phyloP scores from a whole-genome alignment of 306 rosid genomes.

The Acacia melanoxylon region DNA sequence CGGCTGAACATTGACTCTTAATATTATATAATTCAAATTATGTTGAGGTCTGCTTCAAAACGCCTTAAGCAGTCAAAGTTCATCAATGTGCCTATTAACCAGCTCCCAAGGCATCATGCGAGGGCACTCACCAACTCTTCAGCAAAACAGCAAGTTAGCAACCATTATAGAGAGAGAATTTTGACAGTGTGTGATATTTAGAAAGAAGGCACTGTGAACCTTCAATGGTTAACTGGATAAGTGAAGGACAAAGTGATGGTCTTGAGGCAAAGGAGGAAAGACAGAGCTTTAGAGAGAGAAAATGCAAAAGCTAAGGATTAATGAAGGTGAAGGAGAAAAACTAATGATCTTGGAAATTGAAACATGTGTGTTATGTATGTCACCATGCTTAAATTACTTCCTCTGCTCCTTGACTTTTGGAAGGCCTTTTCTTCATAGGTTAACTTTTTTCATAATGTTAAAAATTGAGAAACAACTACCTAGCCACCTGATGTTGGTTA shows the following conservation, averaged over 20 bases:
- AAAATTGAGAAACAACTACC: not conserved
- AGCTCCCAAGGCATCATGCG: not conserved
- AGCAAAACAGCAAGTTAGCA: not conserved
- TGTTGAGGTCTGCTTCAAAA: not conserved
- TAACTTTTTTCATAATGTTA: not conserved
- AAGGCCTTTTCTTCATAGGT: not conserved
- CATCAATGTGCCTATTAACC: not conserved
- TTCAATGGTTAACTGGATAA: not conserved
- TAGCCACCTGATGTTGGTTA: not conserved
- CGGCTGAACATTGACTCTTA: not conserved
- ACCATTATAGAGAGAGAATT: not conserved
- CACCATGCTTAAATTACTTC: not conserved
- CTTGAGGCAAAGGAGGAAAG: not conserved
- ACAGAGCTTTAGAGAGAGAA: not conserved
- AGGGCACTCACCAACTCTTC: not conserved
- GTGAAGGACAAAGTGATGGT: not conserved
- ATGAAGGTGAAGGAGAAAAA: not conserved
- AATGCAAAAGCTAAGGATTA: not conserved
- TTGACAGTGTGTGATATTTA: not conserved
- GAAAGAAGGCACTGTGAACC: slow-evolving; percentile 3
- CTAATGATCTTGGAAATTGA: not conserved
- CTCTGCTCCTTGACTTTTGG: not conserved
- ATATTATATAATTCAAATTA: not conserved
- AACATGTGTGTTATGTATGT: not conserved
- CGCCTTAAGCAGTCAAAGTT: not conserved